Percentiles rank a stretch among this genome's conserved stretches.
Evolutionary conservation across 805 yeast species (phyloP).

Genomic region (Ogataea nitratoaversa): DNA sequence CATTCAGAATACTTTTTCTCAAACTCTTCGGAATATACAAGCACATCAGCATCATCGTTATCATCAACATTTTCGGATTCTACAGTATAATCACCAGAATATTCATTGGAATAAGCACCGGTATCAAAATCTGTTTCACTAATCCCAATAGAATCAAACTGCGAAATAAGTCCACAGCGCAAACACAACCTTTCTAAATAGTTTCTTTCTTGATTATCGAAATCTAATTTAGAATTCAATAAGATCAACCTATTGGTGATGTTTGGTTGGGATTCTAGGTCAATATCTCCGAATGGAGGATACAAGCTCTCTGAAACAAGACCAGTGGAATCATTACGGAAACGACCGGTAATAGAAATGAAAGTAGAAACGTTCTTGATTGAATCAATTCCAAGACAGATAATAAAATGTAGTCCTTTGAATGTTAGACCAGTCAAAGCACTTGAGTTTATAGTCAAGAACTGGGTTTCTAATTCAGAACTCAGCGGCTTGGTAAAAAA

Average conservation of each 20-base stretch:
- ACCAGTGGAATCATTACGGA: conserved; percentile 19
- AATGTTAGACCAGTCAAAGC: conserved; percentile 26
- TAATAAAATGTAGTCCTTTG: conserved; percentile 21
- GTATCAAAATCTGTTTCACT: conserved; percentile 17
- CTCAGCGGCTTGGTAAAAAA: conserved; percentile 9
- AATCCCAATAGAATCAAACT: conserved; percentile 18
- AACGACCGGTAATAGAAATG: conserved; percentile 24
- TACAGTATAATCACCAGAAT: conserved; percentile 9
- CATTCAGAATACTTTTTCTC: conserved; percentile 1
- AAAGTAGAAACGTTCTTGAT: conserved; percentile 21
- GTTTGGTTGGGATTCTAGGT: neutral
- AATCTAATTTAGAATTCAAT: conserved; percentile 20
- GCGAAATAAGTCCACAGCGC: conserved; percentile 24
- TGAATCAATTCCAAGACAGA: conserved; percentile 31
- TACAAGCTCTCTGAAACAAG: conserved; percentile 14
- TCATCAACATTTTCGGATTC: neutral
- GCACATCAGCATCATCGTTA: neutral
- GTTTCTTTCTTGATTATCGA: conserved; percentile 28
- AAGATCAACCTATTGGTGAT: conserved; percentile 10
- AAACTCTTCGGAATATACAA: neutral
- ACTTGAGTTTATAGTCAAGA: conserved; percentile 23
- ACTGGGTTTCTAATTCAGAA: conserved; percentile 7
- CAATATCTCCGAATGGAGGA: conserved; percentile 12
- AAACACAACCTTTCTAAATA: conserved; percentile 28
- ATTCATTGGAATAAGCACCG: conserved; percentile 6